These are phyloP conservation scores for Blastobotrys petasosporus DNA, from an alignment of 1,139 yeast genomes.

Conservation along the genomic window DNA sequence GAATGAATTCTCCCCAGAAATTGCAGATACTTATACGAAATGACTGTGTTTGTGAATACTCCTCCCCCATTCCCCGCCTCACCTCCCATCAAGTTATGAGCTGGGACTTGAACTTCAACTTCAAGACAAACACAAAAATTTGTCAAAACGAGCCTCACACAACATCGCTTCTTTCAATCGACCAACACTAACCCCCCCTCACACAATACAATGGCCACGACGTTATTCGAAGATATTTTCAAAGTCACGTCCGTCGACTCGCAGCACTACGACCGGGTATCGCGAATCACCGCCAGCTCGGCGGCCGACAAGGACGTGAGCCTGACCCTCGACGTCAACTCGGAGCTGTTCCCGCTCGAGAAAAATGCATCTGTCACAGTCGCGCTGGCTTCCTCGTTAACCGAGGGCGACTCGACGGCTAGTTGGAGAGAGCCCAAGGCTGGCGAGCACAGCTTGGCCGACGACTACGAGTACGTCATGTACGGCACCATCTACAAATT, in stretches of 20 bases:
- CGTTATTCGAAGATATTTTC: constrained; percentile 91
- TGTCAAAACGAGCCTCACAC: no score
- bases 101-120: no score
- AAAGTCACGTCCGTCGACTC: constrained; percentile 78
- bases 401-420: constrained; percentile 50
- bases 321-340: constrained; percentile 84
- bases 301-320: constrained; percentile 78
- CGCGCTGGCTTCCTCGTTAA: constrained; percentile 72
- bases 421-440: constrained; percentile 66
- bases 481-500: constrained; percentile 96
- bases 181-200: neutral
- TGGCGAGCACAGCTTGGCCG: constrained; percentile 81
- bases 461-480: constrained; percentile 97
- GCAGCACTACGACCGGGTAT: constrained; percentile 88
- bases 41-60: no score
- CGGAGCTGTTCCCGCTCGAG: constrained; percentile 84
- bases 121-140: no score
- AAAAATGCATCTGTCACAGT: constrained; percentile 79
- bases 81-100: no score
- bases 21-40: no score
- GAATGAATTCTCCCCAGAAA: no score
- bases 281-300: constrained; percentile 83
- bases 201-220: constrained; percentile 33
- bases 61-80: no score
- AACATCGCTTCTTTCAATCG: no score